phyloP scores from a whole-genome alignment of 2,329 filamentous ascomycete genomes.

The Fusarium albosuccineum region DNA sequence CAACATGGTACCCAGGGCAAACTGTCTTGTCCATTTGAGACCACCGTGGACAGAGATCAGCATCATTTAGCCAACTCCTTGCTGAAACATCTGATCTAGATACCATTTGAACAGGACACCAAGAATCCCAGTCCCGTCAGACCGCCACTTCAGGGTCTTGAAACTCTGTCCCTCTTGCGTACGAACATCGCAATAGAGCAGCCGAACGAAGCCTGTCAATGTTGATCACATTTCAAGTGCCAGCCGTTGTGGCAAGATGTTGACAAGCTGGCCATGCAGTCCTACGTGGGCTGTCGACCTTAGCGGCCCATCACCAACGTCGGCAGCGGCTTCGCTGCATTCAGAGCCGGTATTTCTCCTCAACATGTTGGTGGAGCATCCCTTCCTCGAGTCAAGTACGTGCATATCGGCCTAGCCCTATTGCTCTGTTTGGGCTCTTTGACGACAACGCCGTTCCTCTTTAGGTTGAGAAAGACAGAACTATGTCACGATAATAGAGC shows the following conservation, averaged over 20 bases:
- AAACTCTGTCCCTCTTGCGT: constrained; percentile 1
- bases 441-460: not conserved
- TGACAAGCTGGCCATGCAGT: not conserved
- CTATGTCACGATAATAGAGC: not conserved
- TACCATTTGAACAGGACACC: not conserved
- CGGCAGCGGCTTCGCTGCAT: not conserved
- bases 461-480: not conserved
- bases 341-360: not conserved
- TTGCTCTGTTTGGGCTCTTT: not conserved
- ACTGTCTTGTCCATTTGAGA: not conserved
- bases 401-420: constrained; percentile 3
- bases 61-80: constrained; percentile 10
- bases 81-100: constrained; percentile 17
- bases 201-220: not conserved
- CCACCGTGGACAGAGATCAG: constrained; percentile 12
- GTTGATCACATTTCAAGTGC: not conserved
- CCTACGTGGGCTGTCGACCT: not conserved
- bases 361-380: constrained; percentile 4
- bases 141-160: constrained; percentile 29
- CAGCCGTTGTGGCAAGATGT: not conserved
- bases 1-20: not conserved
- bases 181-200: not conserved
- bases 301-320: not conserved
- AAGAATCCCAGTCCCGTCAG: constrained; percentile 10
- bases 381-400: constrained; percentile 1